Evolutionary conservation across 1,139 yeast species (phyloP).

Genomic region (Yarrowia galli): DNA sequence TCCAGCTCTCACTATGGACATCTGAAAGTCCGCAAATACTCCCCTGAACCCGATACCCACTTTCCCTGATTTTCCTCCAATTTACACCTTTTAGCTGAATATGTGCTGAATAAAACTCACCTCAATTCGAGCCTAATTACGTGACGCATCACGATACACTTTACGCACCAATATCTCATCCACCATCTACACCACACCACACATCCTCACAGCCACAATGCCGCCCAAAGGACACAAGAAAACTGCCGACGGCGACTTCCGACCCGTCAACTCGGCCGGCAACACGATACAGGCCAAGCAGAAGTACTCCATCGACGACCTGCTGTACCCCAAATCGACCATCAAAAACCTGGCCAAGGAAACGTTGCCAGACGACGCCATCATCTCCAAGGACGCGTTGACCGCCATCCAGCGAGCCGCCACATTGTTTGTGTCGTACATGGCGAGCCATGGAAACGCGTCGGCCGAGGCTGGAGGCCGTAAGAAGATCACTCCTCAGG

Average conservation of each 20-base stretch:
- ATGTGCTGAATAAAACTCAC: not conserved
- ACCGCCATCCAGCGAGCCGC: conserved; percentile 36
- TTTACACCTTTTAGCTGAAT: no score
- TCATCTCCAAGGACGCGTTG: conserved; percentile 32
- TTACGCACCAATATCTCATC: not conserved
- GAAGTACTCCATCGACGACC: conserved; percentile 26
- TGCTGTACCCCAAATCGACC: conserved; percentile 31
- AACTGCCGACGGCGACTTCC: conserved; percentile 31
- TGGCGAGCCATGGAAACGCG: conserved; percentile 25
- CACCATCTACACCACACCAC: not conserved
- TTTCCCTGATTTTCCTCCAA: not conserved
- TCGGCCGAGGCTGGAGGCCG: conserved; percentile 32
- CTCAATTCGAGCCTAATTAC: not conserved
- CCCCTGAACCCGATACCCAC: no score
- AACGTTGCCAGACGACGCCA: conserved; percentile 29
- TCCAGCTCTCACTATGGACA: no score
- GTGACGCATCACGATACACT: not conserved
- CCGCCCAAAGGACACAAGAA: conserved; percentile 36
- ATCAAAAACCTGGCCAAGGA: conserved; percentile 37
- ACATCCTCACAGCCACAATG: not conserved
- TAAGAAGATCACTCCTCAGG: conserved; percentile 29
- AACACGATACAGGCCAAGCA: conserved; percentile 32
- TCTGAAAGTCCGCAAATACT: no score
- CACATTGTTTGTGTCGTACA: conserved; percentile 33
- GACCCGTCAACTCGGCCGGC: conserved; percentile 33